Evolutionary conservation across 805 yeast species (phyloP), one percentile per base, ranked within the genome.

Genomic region (Gaillardinia entomophila): DNA sequence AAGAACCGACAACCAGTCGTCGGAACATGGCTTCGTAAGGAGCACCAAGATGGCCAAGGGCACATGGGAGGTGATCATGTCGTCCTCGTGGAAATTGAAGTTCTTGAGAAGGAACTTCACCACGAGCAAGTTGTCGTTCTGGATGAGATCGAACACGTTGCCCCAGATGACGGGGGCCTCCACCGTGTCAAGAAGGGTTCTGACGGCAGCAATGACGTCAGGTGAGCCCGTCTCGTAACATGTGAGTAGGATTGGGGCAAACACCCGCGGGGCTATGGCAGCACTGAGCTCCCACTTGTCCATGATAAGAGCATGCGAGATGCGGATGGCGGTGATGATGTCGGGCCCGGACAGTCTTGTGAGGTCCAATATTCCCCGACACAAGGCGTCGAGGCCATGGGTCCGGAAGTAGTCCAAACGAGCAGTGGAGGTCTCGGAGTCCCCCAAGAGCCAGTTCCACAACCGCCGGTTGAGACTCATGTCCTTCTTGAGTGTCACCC

Each of bases 241-340:
- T 3, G 76, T 63, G 33, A 57, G 43, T 30, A 92, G 55, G 3
- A 85, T 63, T 0, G 94, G 90, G 1, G 75, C 57, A 28, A 92
- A 73, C 6, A 89, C 54, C 16, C 63, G 57, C 0, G 96, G 94
- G 1, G 88, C 77, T 1, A 90, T 62, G 11, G 72, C 53, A 8
- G 79, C 76, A 10, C 96, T 94, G 26, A 92, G 79, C 55, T 92
- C 98, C 97, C 97, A 92, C 40, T 87, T 75, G 50, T 92, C 97
- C 79, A 89, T 75, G 3, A 89, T 67, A 1, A 92, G 76, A 3
- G 64, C 48, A 12, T 80, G 60, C 2, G 86, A 70, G 4, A 90
- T 79, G 31, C 70, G 75, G 46, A 77, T 77, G 0, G 83, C 78
- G 15, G 66, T 71, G 2, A 75, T 59, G 18, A 61, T 62, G 34